These are phyloP conservation scores for Diplodia scrobiculata DNA, from an alignment of 2,329 filamentous ascomycete genomes.

Conservation along the genomic window DNA sequence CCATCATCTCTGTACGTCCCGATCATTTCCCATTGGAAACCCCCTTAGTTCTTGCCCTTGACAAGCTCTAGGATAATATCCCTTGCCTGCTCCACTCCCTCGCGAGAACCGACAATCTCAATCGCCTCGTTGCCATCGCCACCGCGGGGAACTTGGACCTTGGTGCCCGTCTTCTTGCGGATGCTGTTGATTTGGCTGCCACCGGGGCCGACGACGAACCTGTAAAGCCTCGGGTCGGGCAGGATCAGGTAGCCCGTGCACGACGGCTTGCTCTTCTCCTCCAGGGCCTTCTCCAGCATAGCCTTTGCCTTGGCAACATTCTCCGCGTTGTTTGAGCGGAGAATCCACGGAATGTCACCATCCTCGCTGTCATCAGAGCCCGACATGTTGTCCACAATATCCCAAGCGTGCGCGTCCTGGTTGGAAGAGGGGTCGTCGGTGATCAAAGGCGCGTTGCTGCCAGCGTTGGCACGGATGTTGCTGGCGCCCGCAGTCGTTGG, in stretches of 20 bases:
- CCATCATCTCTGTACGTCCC: not conserved
- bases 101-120: conserved; percentile 77
- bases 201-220: conserved; percentile 83
- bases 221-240: conserved; percentile 84
- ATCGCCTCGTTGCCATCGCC: conserved; percentile 78
- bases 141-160: conserved; percentile 87
- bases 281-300: conserved; percentile 70
- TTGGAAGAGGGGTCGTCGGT: conserved; percentile 73
- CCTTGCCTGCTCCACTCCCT: conserved; percentile 83
- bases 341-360: conserved; percentile 79
- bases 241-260: conserved; percentile 85
- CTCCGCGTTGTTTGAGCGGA: conserved; percentile 71
- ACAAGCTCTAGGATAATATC: conserved; percentile 87
- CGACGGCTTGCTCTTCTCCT: conserved; percentile 68
- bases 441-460: conserved; percentile 77
- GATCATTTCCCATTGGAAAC: not conserved
- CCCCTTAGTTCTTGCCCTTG: conserved; percentile 39
- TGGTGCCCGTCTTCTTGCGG: conserved; percentile 86
- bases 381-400: conserved; percentile 67
- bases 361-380: conserved; percentile 56
- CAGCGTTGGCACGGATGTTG: conserved; percentile 54
- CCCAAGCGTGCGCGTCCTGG: conserved; percentile 73
- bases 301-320: conserved; percentile 80
- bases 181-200: conserved; percentile 92
- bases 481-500: conserved; percentile 56